phyloP scores from a whole-genome alignment of 1,139 yeast genomes.

The Pichia sp. region DNA sequence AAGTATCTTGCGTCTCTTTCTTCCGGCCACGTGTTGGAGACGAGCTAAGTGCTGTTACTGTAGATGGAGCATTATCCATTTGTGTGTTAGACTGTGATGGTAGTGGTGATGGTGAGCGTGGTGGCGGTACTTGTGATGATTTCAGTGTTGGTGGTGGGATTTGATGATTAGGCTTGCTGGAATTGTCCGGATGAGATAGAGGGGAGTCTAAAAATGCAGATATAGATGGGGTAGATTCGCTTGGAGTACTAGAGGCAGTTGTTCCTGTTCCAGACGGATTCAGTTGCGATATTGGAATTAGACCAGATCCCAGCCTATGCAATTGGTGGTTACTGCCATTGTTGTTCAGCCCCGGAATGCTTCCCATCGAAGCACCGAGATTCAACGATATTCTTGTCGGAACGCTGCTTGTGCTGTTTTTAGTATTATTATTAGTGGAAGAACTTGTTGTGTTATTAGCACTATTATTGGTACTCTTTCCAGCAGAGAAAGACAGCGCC shows the following conservation, averaged over 20 bases:
- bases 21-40: slow-evolving; percentile 6
- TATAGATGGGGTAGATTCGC: slow-evolving; percentile 35
- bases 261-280: slow-evolving; percentile 1
- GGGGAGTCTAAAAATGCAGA: slow-evolving; percentile 23
- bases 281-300: neutral
- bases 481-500: neutral
- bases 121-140: no score
- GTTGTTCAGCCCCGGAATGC: neutral
- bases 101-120: neutral
- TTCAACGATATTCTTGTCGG: slow-evolving; percentile 11
- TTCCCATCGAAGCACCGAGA: slow-evolving; percentile 5
- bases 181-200: neutral
- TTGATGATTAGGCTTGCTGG: neutral
- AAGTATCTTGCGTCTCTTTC: neutral
- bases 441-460: neutral
- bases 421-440: neutral
- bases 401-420: neutral
- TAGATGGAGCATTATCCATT: neutral
- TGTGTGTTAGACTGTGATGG: neutral
- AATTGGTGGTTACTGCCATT: slow-evolving; percentile 1
- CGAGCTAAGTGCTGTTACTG: neutral
- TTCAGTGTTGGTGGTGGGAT: no score
- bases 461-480: neutral
- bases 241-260: slow-evolving; percentile 25
- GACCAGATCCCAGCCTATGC: slow-evolving; percentile 4